These are phyloP conservation scores for Guyanaporus albipodus DNA, from an alignment of 768 basidiomycete genomes.

Conservation along the genomic window DNA sequence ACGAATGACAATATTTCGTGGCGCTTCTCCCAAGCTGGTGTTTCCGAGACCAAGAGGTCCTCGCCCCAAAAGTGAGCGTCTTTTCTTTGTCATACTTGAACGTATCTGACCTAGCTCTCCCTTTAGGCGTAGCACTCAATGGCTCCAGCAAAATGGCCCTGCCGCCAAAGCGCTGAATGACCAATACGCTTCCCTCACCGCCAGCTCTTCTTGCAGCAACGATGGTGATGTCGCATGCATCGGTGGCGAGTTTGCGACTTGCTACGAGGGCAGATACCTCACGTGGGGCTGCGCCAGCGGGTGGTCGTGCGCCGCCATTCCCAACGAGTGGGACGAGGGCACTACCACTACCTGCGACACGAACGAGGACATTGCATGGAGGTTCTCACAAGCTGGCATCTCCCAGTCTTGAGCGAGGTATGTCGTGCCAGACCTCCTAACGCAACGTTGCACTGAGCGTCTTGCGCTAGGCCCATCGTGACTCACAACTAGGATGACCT, in stretches of 20 bases:
- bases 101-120: neutral
- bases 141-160: slow-evolving; percentile 23
- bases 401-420: slow-evolving; percentile 15
- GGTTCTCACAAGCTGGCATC: slow-evolving; percentile 18
- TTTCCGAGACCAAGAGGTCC: slow-evolving; percentile 15
- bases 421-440: neutral
- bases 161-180: slow-evolving; percentile 25
- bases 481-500: neutral
- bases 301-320: slow-evolving; percentile 23
- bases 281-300: slow-evolving; percentile 9
- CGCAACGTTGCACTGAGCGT: neutral
- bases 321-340: slow-evolving; percentile 15
- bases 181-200: slow-evolving; percentile 15
- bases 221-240: slow-evolving; percentile 19
- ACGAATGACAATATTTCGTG: slow-evolving; percentile 8
- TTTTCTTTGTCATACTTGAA: no score
- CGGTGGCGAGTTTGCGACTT: slow-evolving; percentile 15
- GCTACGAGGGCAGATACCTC: slow-evolving; percentile 12
- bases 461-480: neutral
- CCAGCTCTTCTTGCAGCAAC: slow-evolving; percentile 15
- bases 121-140: slow-evolving; percentile 12
- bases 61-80: neutral
- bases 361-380: slow-evolving; percentile 13
- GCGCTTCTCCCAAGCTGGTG: slow-evolving; percentile 9
- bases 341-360: slow-evolving; percentile 20